Base-by-base conservation (phyloP, 148 eudicot species). In the Polygonum aviculare region DNA sequence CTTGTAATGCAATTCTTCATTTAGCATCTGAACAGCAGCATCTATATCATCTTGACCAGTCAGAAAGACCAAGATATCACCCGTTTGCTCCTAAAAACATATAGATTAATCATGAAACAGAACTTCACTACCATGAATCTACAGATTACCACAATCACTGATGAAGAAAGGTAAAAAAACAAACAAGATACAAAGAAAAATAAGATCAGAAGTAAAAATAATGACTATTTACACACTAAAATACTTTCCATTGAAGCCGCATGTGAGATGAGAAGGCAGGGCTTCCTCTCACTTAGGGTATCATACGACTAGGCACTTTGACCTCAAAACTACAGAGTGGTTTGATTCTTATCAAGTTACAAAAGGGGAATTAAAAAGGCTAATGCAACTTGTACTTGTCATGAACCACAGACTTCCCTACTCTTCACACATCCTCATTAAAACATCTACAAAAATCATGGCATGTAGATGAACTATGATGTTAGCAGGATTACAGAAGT, bases 21-120 rank as follows among this genome's bases (percentile, higher is more conserved):
- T 85, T 75, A 96, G 89, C 87, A 96, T 82, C 79, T 83, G 94
- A 40, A 91, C 86, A 65, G 99, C 94, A 79, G 91, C 85, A 75
- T 93, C 98, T 63, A 96, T 93, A 83, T 96, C 99, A 89, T 96
- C 99, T 91, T 96, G 94, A 76, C 99, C 99, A 19, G 94, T 96
- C 39, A 93, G 91, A 77, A 96, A 93, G 63, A 95, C 97, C 75
- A 96, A 87, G 76, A 96, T 87, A 85, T 93, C 98, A 52, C 99
- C 99, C 78, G 77, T 77, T 78, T 94, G 86, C 79, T 91, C 94
- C 99, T 95, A 83, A 19, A 49, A 73, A 76, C 48, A 80, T 72
- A 22, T 69, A 12, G 45, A 35, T 36, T 12, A 69, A 35, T 7
- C 35, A 35, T 33, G 44, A 33, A 35, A 57, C 26, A 57, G 63